Evolutionary conservation across 2,329 filamentous ascomycete genomes (phyloP).

Genomic region (Zasmidium angulare): DNA sequence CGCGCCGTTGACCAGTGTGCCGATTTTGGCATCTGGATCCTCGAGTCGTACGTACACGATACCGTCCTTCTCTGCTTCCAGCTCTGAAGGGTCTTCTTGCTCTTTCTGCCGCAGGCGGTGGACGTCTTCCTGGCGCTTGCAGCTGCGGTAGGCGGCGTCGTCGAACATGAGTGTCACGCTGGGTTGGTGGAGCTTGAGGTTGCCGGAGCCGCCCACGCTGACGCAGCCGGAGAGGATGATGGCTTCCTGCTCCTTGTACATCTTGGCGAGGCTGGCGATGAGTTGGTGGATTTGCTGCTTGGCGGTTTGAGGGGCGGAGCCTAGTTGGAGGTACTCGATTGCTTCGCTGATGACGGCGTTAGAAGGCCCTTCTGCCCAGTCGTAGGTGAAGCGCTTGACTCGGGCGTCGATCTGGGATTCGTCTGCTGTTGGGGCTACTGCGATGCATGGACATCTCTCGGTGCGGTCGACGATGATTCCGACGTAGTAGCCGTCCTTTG

Average conservation of each 20-base stretch:
- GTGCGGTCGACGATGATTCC: conserved; percentile 66
- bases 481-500: conserved; percentile 47
- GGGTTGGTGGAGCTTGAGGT: conserved; percentile 49
- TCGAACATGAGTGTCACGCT: conserved; percentile 65
- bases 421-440: conserved; percentile 56
- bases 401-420: conserved; percentile 43
- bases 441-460: conserved; percentile 61
- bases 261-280: conserved; percentile 54
- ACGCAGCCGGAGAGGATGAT: conserved; percentile 58
- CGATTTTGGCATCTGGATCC: conserved; percentile 62
- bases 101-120: conserved; percentile 57
- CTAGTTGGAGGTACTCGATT: conserved; percentile 56
- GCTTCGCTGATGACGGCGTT: conserved; percentile 42
- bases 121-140: conserved; percentile 60
- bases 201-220: conserved; percentile 40
- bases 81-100: conserved; percentile 56
- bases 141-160: conserved; percentile 65
- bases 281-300: conserved; percentile 46
- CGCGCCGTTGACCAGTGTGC: conserved; percentile 84
- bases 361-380: conserved; percentile 52
- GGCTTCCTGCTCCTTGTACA: conserved; percentile 66
- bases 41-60: conserved; percentile 73
- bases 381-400: conserved; percentile 60
- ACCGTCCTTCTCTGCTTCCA: conserved; percentile 65
- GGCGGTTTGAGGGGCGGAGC: conserved; percentile 44